These are phyloP conservation scores for Cadophora gregata DNA, from an alignment of 2,329 filamentous ascomycete genomes.

Conservation along the genomic window DNA sequence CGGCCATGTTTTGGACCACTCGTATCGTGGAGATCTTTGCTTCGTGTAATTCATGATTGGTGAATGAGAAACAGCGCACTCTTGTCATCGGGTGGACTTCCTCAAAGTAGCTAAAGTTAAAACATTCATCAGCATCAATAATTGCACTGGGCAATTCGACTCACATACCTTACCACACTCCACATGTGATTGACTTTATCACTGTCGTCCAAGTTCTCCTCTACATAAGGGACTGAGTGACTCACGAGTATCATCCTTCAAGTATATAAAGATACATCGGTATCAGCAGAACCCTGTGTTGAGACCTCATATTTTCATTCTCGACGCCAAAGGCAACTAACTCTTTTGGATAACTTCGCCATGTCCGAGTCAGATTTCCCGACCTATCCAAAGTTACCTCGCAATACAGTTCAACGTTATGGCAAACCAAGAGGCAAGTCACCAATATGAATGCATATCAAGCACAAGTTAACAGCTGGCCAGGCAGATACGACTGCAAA, in stretches of 20 bases:
- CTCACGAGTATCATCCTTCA: not conserved
- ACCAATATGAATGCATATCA: not conserved
- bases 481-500: slow-evolving; percentile 73
- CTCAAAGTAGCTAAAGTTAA: slow-evolving; percentile 3
- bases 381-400: slow-evolving; percentile 35
- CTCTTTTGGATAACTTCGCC: not conserved
- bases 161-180: not conserved
- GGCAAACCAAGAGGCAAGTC: slow-evolving; percentile 34
- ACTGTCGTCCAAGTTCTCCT: not conserved
- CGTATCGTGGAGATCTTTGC: not conserved
- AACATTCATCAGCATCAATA: not conserved
- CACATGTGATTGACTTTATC: not conserved
- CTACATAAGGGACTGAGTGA: not conserved
- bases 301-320: not conserved
- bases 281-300: not conserved
- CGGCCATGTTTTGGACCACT: not conserved
- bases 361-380: slow-evolving; percentile 27
- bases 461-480: slow-evolving; percentile 25
- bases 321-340: too few relatives aligned
- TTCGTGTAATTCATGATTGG: not conserved
- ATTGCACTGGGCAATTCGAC: not conserved
- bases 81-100: slow-evolving; percentile 7
- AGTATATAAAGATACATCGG: not conserved
- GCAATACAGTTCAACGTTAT: slow-evolving; percentile 39
- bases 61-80: not conserved